Base-by-base conservation (phyloP, 2,329 filamentous ascomycete genomes). In the Mycocentrospora acerina region DNA sequence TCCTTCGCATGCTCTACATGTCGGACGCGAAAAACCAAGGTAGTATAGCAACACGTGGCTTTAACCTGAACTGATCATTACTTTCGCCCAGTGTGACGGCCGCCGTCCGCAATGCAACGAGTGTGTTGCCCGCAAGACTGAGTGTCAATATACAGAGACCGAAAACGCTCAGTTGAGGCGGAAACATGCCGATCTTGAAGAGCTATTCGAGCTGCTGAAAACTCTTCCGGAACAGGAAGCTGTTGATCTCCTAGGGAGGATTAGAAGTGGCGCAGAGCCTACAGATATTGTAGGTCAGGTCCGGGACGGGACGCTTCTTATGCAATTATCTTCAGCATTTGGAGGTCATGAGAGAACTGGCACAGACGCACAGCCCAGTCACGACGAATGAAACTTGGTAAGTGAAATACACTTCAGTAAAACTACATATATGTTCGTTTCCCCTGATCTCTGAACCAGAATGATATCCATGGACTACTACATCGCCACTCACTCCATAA, bases 11-110 rank as follows among this genome's bases (percentile, higher is more conserved):
- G 50, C 31, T 34, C 45, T 25, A 45, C 50, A 16, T 53, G 50
- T 39, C 44, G 50, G 33, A 29, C n/a, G 17, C 47, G 50, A 12
- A 51, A 51, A 46, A 49, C 45, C 8, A 53, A 53, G 50, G 50
- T 53, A 27, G 16, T 16, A 16, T 32, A 12, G 7, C 5, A 9
- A 22, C 19, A 22, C 5, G 19, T 22, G 19, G 19, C 5, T 22
- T 22, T 22, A 9, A 22, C 5, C 28, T 40, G 15, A 9, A 31
- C 17, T 29, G n/a, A 34, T 12, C 19, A 16, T 4, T 4, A 35
- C 11, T 6, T 11, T 14, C 11, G 25, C 7, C 11, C 35, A 54
- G 51, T 54, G 51, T 26, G 42, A 54, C 34, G 51, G 48, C 16
- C 36, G 30, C 2, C 51, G 46, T 9, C 48, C 51, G 13, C 39